Conservation (phyloP, 2,329 filamentous ascomycete genomes). For the Calcarisporium arbuscula region DNA sequence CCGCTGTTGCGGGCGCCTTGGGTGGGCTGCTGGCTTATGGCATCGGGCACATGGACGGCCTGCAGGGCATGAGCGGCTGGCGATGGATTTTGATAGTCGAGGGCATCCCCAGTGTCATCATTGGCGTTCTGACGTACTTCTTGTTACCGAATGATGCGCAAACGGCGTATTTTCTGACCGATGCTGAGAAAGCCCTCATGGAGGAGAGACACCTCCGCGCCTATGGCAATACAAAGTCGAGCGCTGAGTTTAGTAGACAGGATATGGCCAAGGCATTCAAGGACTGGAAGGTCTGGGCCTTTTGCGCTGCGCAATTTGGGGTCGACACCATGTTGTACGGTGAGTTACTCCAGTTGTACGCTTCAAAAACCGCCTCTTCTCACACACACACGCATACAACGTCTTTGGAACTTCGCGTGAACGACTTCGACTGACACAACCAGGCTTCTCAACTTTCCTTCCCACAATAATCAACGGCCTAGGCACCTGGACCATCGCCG, state of each 20-base stretch:
- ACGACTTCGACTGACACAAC: neutral
- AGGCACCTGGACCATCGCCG: slow-evolving; percentile 53
- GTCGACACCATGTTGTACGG: slow-evolving; percentile 70
- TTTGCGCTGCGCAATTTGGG: slow-evolving; percentile 65
- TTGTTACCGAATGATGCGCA: slow-evolving; percentile 31
- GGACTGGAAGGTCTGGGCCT: slow-evolving; percentile 72
- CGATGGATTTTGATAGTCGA: slow-evolving; percentile 61
- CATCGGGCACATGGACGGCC: slow-evolving; percentile 66
- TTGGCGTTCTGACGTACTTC: slow-evolving; percentile 28
- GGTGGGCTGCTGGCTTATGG: slow-evolving; percentile 69
- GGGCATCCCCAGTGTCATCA: slow-evolving; percentile 33
- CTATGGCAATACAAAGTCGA: slow-evolving; percentile 42
- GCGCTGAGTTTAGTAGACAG: slow-evolving; percentile 41
- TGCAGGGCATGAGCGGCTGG: slow-evolving; percentile 61
- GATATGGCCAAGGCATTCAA: slow-evolving; percentile 62
- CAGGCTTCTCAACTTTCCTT: slow-evolving; percentile 68
- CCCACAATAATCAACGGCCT: slow-evolving; percentile 72
- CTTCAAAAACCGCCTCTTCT: neutral
- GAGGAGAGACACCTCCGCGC: slow-evolving; percentile 27
- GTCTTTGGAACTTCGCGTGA: neutral
- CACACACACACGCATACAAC: too few species aligned
- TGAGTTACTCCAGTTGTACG: slow-evolving; percentile 12
- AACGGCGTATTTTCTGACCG: slow-evolving; percentile 53
- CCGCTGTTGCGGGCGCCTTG: slow-evolving; percentile 64
- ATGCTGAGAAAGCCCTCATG: slow-evolving; percentile 61